Base-by-base conservation (phyloP, 78 protist species). In the Dictyostelium capitatum region DNA sequence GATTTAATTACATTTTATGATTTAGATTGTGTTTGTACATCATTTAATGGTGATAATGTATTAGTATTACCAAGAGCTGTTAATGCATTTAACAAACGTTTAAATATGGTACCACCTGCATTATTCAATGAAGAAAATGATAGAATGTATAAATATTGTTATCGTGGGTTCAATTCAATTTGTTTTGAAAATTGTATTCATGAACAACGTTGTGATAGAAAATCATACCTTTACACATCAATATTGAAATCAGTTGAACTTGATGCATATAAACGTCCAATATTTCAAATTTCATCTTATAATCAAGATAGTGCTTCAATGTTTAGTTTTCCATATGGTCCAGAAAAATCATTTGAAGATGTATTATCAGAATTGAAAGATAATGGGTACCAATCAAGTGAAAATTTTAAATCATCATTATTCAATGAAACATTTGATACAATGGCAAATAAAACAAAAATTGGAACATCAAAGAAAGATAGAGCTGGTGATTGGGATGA, bases 1-100 rank as follows among this genome's bases (percentile, higher is more conserved):
- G 82, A 75, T 51, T 75, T 75, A 50, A 50, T 75, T 43, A 23
- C 23, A 25, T 75, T 75, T n/a, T 75, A 75, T 50, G 82, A 75
- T 28, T 48, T 75, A 3, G 82, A 75, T 28, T 75, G 65, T 50
- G 59, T 50, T n/a, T 3, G 25, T 2, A 75, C 46, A 0, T 62
- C 82, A 0, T 75, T 50, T 17, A 43, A 75, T 75, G 82, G 82
- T 48, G 48, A 75, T 14, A 75, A 48, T n/a, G 82, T 75, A 25
- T 75, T n/a, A 23, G 25, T 75, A 7, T 75, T 50, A 28, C 82
- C 57, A 11, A n/a, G 64, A n/a, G 17, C 82, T 1, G 28, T 75
- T 32, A 75, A 75, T 17, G 20, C 82, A 5, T 48, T 75, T 17
- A 75, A 75, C 19, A 75, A 75, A 9, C 48, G 82, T 50, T 23